Evolutionary conservation across 176 grass and related monocot genomes (phyloP), one percentile per base, ranked within the genome.

Genomic region (Phyllostachys edulis): DNA sequence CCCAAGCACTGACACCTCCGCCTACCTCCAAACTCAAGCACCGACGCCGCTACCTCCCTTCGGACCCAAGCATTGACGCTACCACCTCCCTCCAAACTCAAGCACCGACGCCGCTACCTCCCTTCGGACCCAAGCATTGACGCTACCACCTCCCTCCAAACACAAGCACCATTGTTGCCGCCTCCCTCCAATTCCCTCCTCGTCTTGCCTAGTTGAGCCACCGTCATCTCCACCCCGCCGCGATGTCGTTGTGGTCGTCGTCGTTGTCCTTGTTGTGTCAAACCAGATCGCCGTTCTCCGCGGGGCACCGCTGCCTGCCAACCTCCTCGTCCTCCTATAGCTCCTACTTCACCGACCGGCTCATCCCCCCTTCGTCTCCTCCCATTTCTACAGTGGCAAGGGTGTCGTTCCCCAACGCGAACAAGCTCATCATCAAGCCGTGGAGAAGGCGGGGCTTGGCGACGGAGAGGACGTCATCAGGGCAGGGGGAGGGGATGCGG

Each of bases 301-400:
- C 87, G 73, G 78, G 96, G 63, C 89, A 80, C 85, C 83, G 76
- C 32, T 80, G 75, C 23, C 88, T 85, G 46, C 85, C 82, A 21
- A 91, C 85, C 44, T 98, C 93, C 1, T 93, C 92, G 10, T 91
- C 94, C 45, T 91, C 90, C 17, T 74, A 81, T 7, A 84, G 93
- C 32, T 95, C 96, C 16, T 90, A 90, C 83, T 77, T 77, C 56
- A 83, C 85, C 54, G 90, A 93, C 32, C 85, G 96, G 54, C 79
- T 92, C 78, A 87, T 99, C 40, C 93, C 96, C 1, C 93, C 6
- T 99, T 93, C 49, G 93, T 92, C 8, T 92, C 86, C 69, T 99
- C 96, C 45, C 77, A 91, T 17, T 91, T 71, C 86, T 91, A 86
- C 29, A 1, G 0, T 1, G 29, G 1, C 1, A 1, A 29, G 29